A percentile compares a stretch with the other conserved stretches of the same genome.
These are phyloP conservation scores for Phytopythium oedochilum DNA, from an alignment of 352 stramenopile genomes.

Conservation along the genomic window DNA sequence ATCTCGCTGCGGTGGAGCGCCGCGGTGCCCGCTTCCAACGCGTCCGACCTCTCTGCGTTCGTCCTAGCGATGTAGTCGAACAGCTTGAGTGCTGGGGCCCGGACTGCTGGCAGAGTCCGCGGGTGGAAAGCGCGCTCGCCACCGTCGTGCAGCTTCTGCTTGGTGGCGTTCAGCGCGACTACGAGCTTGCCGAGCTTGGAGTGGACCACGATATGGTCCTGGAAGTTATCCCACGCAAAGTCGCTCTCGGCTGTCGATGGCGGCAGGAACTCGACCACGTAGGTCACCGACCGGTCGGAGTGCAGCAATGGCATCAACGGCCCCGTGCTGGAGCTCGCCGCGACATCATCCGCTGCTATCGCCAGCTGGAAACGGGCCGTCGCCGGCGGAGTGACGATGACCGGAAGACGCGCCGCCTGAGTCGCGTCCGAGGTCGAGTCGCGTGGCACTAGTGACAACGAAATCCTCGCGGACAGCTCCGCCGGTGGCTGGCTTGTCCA, in stretches of 20 bases:
- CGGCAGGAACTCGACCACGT: slow-evolving; percentile 31
- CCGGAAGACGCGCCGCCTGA: slow-evolving; percentile 11
- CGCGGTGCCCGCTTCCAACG: background rate
- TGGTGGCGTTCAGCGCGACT: slow-evolving; percentile 25
- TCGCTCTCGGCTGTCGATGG: slow-evolving; percentile 37
- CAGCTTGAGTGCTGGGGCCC: slow-evolving; percentile 43
- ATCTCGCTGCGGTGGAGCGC: background rate
- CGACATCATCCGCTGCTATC: background rate
- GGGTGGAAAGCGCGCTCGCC: slow-evolving; percentile 16
- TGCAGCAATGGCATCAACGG: slow-evolving; percentile 23
- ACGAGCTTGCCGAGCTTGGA: slow-evolving; percentile 44
- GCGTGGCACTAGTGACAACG: background rate
- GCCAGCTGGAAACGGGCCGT: slow-evolving; percentile 41
- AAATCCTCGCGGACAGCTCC: background rate
- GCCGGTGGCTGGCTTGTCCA: background rate
- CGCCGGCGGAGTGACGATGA: slow-evolving; percentile 47
- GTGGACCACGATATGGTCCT: slow-evolving; percentile 62
- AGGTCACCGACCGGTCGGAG: slow-evolving; percentile 11
- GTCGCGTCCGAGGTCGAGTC: background rate
- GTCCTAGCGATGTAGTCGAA: slow-evolving; percentile 48
- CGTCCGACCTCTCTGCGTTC: background rate
- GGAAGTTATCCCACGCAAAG: slow-evolving; percentile 55
- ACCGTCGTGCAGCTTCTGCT: background rate
- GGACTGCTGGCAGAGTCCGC: slow-evolving; percentile 25
- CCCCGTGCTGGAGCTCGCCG: background rate